Evolutionary conservation across 2,329 filamentous ascomycete species (phyloP).

Genomic region (Cladosporium sp.): DNA sequence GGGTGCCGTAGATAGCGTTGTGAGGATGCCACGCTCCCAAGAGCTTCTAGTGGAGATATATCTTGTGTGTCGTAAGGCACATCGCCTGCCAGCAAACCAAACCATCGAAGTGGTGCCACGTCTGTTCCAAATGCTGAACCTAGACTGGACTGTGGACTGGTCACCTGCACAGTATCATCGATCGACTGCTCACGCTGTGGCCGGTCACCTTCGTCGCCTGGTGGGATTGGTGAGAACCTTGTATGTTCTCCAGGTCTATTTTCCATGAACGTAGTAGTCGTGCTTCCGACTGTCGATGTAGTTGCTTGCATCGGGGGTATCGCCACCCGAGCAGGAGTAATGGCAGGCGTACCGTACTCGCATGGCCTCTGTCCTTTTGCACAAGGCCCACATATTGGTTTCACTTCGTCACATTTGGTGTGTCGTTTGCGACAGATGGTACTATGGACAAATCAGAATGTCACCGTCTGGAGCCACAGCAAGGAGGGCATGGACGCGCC

Average conservation of each 20-base stretch:
- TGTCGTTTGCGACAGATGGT: slow-evolving; percentile 40
- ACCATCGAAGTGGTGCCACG: slow-evolving; percentile 51
- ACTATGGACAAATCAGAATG: slow-evolving; percentile 20
- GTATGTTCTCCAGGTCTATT: slow-evolving; percentile 9
- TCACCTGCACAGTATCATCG: slow-evolving; percentile 24
- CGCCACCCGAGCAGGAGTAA: background rate
- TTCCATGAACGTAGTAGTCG: slow-evolving; percentile 4
- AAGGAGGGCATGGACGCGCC: background rate
- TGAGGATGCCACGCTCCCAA: slow-evolving; percentile 28
- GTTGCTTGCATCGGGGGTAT: background rate
- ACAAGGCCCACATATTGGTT: slow-evolving; percentile 47
- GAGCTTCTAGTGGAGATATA: slow-evolving; percentile 25
- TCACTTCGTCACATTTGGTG: slow-evolving; percentile 54
- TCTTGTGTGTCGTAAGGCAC: slow-evolving; percentile 33
- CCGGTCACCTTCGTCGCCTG: background rate
- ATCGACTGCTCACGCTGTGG: slow-evolving; percentile 8
- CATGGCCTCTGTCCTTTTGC: slow-evolving; percentile 46
- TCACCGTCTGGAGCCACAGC: background rate
- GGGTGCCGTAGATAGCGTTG: slow-evolving; percentile 26
- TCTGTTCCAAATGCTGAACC: slow-evolving; percentile 37
- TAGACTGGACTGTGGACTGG: slow-evolving; percentile 31
- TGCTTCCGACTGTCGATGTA: background rate
- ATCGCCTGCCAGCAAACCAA: slow-evolving; percentile 49
- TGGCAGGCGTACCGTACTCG: slow-evolving; percentile 34
- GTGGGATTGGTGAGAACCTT: slow-evolving; percentile 8